These are phyloP conservation scores for Claviceps purpurea DNA, from an alignment of 2,329 filamentous ascomycete species.

Conservation along the genomic window DNA sequence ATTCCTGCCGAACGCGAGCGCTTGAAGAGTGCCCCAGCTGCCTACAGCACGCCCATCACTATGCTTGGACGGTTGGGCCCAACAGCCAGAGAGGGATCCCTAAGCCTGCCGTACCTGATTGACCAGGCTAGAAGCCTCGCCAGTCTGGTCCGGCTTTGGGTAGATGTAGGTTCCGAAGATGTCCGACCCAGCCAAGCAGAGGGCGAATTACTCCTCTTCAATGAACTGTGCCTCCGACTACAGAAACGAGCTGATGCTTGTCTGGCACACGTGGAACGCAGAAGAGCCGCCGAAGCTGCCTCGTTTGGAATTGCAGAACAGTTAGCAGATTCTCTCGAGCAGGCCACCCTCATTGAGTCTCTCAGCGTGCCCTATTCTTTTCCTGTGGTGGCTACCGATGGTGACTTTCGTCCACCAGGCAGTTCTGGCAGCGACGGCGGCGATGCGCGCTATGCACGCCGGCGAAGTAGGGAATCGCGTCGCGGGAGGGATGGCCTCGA, in stretches of 20 bases:
- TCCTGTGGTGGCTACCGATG: slow-evolving; percentile 15
- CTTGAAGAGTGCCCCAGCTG: slow-evolving; percentile 54
- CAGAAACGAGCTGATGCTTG: slow-evolving; percentile 39
- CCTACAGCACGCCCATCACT: slow-evolving; percentile 84
- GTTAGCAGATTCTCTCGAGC: slow-evolving; percentile 35
- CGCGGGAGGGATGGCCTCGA: slow-evolving; percentile 14
- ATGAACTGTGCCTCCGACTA: slow-evolving; percentile 34
- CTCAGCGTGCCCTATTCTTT: slow-evolving; percentile 18
- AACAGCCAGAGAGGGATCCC: slow-evolving; percentile 79
- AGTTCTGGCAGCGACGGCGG: slow-evolving; percentile 37
- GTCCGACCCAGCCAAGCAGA: slow-evolving; percentile 21
- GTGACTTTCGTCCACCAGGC: slow-evolving; percentile 25
- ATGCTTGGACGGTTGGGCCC: slow-evolving; percentile 73
- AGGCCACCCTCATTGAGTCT: slow-evolving; percentile 23
- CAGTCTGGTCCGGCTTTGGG: slow-evolving; percentile 68
- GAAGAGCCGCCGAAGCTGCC: slow-evolving; percentile 25
- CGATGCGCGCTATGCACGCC: slow-evolving; percentile 9
- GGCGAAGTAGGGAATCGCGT: slow-evolving; percentile 20
- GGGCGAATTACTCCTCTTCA: slow-evolving; percentile 41
- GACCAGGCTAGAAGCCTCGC: slow-evolving; percentile 80
- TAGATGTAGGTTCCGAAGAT: slow-evolving; percentile 38
- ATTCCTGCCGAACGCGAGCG: slow-evolving; percentile 60
- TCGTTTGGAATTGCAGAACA: slow-evolving; percentile 20
- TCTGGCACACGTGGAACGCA: slow-evolving; percentile 33
- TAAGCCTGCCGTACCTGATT: slow-evolving; percentile 82